Base-by-base conservation (phyloP, 2,329 filamentous ascomycete genomes). In the Tolypocladium inflatum region DNA sequence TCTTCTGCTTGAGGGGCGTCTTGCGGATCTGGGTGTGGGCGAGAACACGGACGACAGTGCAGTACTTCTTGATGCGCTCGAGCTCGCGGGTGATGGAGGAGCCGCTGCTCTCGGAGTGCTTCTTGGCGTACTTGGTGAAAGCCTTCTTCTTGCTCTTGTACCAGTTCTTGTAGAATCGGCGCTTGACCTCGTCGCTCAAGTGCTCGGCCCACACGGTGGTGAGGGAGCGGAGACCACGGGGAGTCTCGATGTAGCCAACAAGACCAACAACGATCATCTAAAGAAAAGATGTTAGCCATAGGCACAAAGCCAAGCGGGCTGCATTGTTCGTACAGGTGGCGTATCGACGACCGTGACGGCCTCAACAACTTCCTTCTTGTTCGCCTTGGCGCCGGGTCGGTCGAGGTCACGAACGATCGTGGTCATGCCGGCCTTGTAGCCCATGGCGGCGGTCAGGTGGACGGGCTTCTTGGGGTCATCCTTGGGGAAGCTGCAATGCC, bases 111-210 rank as follows among this genome's bases (percentile, higher is more conserved):
- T 97, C 93, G 66, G 93, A 91, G 88, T 97, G 91, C 88, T 96
- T 93, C 91, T 97, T 99, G 84, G 94, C 91, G 83, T 99, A 99
- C 86, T 96, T 97, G 86, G 94, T 99, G 85, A 99, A 99, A 64
- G 94, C 94, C 93, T 99, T 99, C 91, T 97, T 97, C 92, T 99
- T 99, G 86, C 87, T 91, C 89, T 96, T 96, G 90, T 99, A 99
- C 94, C 94, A 99, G 89, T 99, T 99, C 91, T 97, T 97, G 90
- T 99, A 99, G 91, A 99, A 99, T 77, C 94, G 90, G 74, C 94
- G 90, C 89, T 96, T 96, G 80, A 99, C 77, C 83, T 97, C 94
- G 80, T 99, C 94, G 81, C 89, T 90, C 80, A 99, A 80, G 80
- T 99, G 94, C 87, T 97, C 94, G 75, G 94, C 94, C 94, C 94